phyloP scores from a whole-genome alignment of 805 yeast species.

The Wickerhamiella azyma region DNA sequence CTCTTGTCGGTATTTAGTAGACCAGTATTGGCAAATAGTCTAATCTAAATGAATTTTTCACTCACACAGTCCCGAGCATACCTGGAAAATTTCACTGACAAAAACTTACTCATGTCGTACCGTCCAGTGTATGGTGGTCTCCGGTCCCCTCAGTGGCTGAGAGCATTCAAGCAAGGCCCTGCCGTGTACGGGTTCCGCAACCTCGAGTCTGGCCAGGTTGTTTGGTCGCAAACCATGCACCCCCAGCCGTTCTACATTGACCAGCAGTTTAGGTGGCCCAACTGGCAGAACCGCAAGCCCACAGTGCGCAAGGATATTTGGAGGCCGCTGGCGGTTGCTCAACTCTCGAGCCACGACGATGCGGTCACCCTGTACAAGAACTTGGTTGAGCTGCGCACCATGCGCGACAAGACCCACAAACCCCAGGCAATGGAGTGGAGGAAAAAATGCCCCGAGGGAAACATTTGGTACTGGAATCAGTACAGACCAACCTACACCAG shows the following conservation, averaged over 20 bases:
- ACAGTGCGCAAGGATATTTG: slow-evolving; percentile 71
- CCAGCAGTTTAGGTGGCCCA: slow-evolving; percentile 63
- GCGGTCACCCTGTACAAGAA: slow-evolving; percentile 66
- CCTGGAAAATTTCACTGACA: not conserved
- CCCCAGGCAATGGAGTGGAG: slow-evolving; percentile 53
- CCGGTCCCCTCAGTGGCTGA: slow-evolving; percentile 47
- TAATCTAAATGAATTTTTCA: too few relatives aligned
- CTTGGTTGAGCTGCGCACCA: slow-evolving; percentile 55
- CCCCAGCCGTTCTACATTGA: slow-evolving; percentile 38
- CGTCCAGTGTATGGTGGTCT: slow-evolving; percentile 26
- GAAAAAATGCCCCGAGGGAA: slow-evolving; percentile 59
- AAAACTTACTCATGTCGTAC: slow-evolving; percentile 8
- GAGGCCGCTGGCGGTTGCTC: slow-evolving; percentile 78
- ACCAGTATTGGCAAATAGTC: too few relatives aligned
- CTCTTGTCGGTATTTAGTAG: too few relatives aligned
- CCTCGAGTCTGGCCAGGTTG: slow-evolving; percentile 76
- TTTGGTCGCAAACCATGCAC: slow-evolving; percentile 73
- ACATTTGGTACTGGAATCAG: slow-evolving; percentile 77
- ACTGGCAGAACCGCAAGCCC: slow-evolving; percentile 82
- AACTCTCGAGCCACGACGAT: slow-evolving; percentile 27
- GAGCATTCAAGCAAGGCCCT: slow-evolving; percentile 56
- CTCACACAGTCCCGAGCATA: too few relatives aligned
- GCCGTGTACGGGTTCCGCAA: slow-evolving; percentile 74
- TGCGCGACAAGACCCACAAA: slow-evolving; percentile 49
- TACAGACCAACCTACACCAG: slow-evolving; percentile 82